Conservation (phyloP, 2,329 filamentous ascomycete species). For the Aspergillus sp. region DNA sequence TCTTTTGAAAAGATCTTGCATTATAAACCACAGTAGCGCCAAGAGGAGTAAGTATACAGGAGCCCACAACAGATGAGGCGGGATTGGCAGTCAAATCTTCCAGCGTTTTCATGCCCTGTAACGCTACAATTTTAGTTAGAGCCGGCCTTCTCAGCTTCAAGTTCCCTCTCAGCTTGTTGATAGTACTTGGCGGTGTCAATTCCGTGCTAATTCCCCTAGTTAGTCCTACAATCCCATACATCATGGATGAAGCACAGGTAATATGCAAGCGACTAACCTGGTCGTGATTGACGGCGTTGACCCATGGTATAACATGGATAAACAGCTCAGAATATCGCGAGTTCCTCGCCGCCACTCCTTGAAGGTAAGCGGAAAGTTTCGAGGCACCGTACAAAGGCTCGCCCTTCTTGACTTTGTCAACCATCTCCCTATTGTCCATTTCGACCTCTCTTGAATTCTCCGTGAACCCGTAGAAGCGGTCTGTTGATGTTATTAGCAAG, state of each 20-base stretch:
- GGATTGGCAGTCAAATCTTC: conserved; percentile 7
- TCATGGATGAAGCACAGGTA: neutral
- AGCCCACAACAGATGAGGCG: conserved; percentile 6
- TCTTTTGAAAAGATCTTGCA: neutral
- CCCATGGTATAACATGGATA: conserved; percentile 82
- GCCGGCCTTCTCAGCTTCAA: conserved; percentile 63
- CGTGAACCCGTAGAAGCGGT: conserved; percentile 89
- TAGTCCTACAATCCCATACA: conserved; percentile 4
- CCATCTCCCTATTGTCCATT: conserved; percentile 98
- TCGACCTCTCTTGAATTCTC: conserved; percentile 90
- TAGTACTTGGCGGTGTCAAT: conserved; percentile 99
- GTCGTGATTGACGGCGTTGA: conserved; percentile 96
- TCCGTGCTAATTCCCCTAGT: conserved; percentile 60
- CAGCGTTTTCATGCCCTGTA: conserved; percentile 4
- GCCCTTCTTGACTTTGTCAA: conserved; percentile 86
- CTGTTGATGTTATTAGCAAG: conserved; percentile 41
- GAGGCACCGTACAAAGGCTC: conserved; percentile 82
- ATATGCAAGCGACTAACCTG: conserved; percentile 40
- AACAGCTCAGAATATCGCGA: conserved; percentile 85
- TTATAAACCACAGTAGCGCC: conserved; percentile 1
- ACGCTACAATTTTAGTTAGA: conserved; percentile 13
- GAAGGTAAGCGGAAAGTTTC: conserved; percentile 74
- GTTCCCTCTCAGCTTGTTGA: conserved; percentile 83
- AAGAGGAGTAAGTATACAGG: conserved; percentile 16
- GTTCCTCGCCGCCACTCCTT: conserved; percentile 87